These are phyloP conservation scores for Trifolium dubium DNA, from an alignment of 306 rosid genomes.

Conservation along the genomic window DNA sequence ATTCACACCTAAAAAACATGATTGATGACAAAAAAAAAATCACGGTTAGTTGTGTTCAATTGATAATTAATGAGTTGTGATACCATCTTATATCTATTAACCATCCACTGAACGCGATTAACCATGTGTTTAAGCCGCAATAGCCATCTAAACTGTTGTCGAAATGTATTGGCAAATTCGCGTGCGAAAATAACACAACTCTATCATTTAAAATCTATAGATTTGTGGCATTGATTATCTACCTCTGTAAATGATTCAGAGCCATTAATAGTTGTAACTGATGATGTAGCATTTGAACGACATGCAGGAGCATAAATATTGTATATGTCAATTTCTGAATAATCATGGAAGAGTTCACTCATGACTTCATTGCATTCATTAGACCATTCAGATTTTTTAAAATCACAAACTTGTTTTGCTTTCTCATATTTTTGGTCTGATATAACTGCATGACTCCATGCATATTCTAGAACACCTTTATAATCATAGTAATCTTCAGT, in stretches of 20 bases:
- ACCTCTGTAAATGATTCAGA: constrained; percentile 45
- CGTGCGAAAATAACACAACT: neutral
- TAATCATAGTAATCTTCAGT: constrained; percentile 52
- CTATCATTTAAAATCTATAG: constrained; percentile 3
- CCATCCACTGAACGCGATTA: neutral
- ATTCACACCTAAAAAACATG: neutral
- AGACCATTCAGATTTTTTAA: constrained; percentile 52
- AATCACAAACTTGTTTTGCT: constrained; percentile 57
- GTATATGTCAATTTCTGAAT: constrained; percentile 60
- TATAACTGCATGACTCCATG: constrained; percentile 70
- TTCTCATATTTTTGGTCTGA: constrained; percentile 55
- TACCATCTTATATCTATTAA: neutral
- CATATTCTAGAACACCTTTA: constrained; percentile 60
- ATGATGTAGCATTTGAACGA: constrained; percentile 43
- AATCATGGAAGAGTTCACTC: constrained; percentile 45
- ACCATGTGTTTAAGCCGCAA: neutral
- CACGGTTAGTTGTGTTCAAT: neutral
- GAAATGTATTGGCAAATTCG: neutral
- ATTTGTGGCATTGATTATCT: constrained; percentile 19
- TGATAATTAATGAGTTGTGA: neutral
- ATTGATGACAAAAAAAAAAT: too few relatives aligned
- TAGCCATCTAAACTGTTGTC: neutral
- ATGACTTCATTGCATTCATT: constrained; percentile 54
- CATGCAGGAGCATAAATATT: constrained; percentile 61
- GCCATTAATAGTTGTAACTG: constrained; percentile 12